Evolutionary conservation across 768 basidiomycete species (phyloP), one percentile per base, ranked within the genome.

Genomic region (Lentinula aciculospora): DNA sequence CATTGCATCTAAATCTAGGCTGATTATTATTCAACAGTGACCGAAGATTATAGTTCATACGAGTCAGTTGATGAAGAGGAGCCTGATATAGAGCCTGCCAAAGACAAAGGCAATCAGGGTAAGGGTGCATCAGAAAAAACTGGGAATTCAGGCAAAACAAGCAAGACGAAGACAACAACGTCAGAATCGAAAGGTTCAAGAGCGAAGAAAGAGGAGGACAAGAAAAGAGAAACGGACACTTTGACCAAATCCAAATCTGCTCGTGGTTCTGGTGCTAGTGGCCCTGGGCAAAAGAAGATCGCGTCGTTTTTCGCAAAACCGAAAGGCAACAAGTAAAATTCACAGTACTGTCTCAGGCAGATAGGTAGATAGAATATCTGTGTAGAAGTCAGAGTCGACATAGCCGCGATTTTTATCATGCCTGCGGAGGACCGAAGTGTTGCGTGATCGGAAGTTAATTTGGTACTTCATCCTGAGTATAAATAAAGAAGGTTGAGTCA

Each of bases 41-140:
- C 79, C 36, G 86, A 89, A 66, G 91, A 92, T 66, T 88, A 89
- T 66, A 88, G 88, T 6, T 83, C 82, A 17, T 92, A 89, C 65
- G 90, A 93, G 69, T 90, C 89, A 8, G 86, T 87, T 7, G 81
- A 80, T 7, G 87, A 84, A 57, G 78, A 85, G 28, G 82, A 79
- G 58, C 68, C 69, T 2, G 76, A 68, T 27, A 59, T 61, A 31
- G 59, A 61, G 56, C 6, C 42, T 34, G 10, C 72, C 66, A 40
- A 53, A 55, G 57, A 58, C 66, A 2, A 71, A 72, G 58, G 58
- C 21, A 74, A 70, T 62, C 62, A 62, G 32, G 68, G 67, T 45
- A 58, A 32, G 28, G 27, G n/a, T 48, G 10, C 46, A 13, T 13
- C 27, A 9, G 47, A 64, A 1, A 66, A 66, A 47, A 59, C 56